Evolutionary conservation across 2,329 filamentous ascomycete species (phyloP), one percentile per base, ranked within the genome.

Genomic region (Neophaeococcomyces mojaviensis): DNA sequence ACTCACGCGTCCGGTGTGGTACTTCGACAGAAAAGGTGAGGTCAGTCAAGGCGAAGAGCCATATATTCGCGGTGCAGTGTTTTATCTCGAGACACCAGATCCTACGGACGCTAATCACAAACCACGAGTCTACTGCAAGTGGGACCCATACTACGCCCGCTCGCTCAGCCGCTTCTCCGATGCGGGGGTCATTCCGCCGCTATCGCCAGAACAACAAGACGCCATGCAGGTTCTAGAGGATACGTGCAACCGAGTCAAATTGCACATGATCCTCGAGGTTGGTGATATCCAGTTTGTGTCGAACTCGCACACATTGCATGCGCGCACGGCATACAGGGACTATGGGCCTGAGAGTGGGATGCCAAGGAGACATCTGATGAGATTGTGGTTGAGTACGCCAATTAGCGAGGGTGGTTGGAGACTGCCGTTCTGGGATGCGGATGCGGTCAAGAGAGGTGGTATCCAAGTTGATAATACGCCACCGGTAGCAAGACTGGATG

Each of bases 21-120:
- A 94, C 69, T 90, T 94, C 63, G 88, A 94, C 66, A 82, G 88
- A 45, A 94, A 94, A 70, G 88, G 88, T 9, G 88, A 94, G 70
- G 79, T 78, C 1, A 85, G 80, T 18, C 68, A 72, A 12, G 87
- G 86, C 10, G 75, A 94, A 64, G 78, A 89, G 45, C 80, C 81
- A 47, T 94, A 81, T 67, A 85, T 87, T 57, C 73, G 75, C 35
- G 79, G 82, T 26, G 74, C 78, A 10, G 78, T 94, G 15, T 78
- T 92, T 56, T 94, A 88, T 63, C 69, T 88, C 3, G 87, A 94
- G 69, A 52, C 51, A 2, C 50, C 51, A 1, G 47, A 48, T 22
- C 78, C 76, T 4, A 78, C 74, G 5, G 74, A 77, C 5, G 73
- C 81, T 56, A 75, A 75, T 28, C 32, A 45, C 6, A 45, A 50